Evolutionary conservation across 164 flowering plant genomes (phyloP).

Genomic region (Sedum album): DNA sequence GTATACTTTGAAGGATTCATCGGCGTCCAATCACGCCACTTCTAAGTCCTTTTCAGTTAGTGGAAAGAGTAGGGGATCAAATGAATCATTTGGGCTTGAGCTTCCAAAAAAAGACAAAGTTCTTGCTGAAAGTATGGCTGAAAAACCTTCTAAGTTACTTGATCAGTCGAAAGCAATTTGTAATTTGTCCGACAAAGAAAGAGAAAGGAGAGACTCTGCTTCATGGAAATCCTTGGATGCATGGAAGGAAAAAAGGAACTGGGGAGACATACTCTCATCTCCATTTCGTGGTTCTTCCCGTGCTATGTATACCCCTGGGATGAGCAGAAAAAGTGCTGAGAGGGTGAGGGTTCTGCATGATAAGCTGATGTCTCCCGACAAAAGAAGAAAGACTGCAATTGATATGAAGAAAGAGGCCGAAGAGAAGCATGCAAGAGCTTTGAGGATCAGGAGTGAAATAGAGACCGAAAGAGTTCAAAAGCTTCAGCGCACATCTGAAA

Average conservation of each 20-base stretch:
- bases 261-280: slow-evolving; percentile 84
- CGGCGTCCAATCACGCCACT: slow-evolving; percentile 21
- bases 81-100: slow-evolving; percentile 35
- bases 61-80: slow-evolving; percentile 41
- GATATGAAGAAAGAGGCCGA: slow-evolving; percentile 87
- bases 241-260: slow-evolving; percentile 92
- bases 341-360: slow-evolving; percentile 75
- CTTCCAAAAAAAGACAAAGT: slow-evolving; percentile 36
- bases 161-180: slow-evolving; percentile 34
- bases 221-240: slow-evolving; percentile 76
- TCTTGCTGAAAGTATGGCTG: slow-evolving; percentile 26
- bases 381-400: slow-evolving; percentile 72
- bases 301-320: slow-evolving; percentile 70
- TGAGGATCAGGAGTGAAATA: slow-evolving; percentile 73
- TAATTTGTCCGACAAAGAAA: slow-evolving; percentile 48
- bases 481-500: slow-evolving; percentile 83
- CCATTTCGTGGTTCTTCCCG: slow-evolving; percentile 67
- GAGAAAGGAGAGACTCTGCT: slow-evolving; percentile 47
- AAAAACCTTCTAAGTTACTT: slow-evolving; percentile 29
- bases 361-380: slow-evolving; percentile 91
- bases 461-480: slow-evolving; percentile 87
- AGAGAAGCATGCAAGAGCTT: slow-evolving; percentile 93
- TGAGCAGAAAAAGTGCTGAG: slow-evolving; percentile 74
- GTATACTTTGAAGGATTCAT: slow-evolving; percentile 15
- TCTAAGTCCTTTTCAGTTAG: slow-evolving; percentile 22